A percentile compares a stretch with the other conserved stretches of the same genome.
Evolutionary conservation across 2,329 filamentous ascomycete genomes (phyloP).

Genomic region (Scytalidium lignicola): DNA sequence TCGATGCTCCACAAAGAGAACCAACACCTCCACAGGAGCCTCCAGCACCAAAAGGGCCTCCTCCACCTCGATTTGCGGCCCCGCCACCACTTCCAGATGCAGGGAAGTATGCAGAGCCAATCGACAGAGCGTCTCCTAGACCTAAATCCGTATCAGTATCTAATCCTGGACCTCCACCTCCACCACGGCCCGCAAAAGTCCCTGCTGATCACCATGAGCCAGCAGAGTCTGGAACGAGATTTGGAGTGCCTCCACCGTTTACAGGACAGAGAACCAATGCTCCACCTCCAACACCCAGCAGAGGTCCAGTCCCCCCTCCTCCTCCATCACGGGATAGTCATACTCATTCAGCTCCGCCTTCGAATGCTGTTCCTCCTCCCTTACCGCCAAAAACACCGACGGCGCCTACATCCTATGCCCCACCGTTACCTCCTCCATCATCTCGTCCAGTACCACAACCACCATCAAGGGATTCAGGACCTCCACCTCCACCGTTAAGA

Average conservation of each 20-base stretch:
- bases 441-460: slow-evolving; percentile 49
- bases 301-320: slow-evolving; percentile 67
- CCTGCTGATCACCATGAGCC: slow-evolving; percentile 62
- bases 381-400: slow-evolving; percentile 39
- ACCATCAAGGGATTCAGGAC: slow-evolving; percentile 31
- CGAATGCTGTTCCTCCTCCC: slow-evolving; percentile 28
- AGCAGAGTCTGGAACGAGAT: slow-evolving; percentile 45
- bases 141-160: slow-evolving; percentile 43
- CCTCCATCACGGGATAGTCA: slow-evolving; percentile 47
- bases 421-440: slow-evolving; percentile 45
- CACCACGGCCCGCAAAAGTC: slow-evolving; percentile 64
- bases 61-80: slow-evolving; percentile 69
- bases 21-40: slow-evolving; percentile 65
- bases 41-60: slow-evolving; percentile 55
- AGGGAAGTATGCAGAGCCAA: slow-evolving; percentile 69
- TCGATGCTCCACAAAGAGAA: slow-evolving; percentile 39
- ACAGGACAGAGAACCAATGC: slow-evolving; percentile 56
- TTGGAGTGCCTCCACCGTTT: slow-evolving; percentile 78
- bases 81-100: slow-evolving; percentile 87
- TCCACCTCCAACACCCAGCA: slow-evolving; percentile 72
- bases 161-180: slow-evolving; percentile 59
- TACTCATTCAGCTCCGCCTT: slow-evolving; percentile 32
- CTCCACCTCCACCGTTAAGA: slow-evolving; percentile 19
- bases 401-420: slow-evolving; percentile 38
- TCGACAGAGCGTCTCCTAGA: slow-evolving; percentile 38